Base-by-base conservation (phyloP, 352 stramenopile genomes). In the Phytophthora pistaciae region DNA sequence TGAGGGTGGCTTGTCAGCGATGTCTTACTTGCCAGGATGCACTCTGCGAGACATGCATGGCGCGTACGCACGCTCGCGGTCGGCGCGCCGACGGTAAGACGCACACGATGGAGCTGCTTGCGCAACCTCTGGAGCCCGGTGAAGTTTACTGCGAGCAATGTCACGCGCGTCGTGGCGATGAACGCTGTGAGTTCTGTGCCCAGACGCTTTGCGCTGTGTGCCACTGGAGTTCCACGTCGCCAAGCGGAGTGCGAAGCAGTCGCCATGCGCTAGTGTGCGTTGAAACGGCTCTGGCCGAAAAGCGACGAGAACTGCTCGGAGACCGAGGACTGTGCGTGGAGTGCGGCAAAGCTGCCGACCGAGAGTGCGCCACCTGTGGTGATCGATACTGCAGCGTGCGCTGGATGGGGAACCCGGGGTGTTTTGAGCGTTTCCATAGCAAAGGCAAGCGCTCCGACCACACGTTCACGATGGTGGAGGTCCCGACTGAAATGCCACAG, bases 401-500 rank as follows among this genome's bases (percentile, higher is more conserved):
- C 20, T 94, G 89, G 87, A 94, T 94, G 85, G 88, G 88, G 38
- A 92, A 96, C 68, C 68, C 87, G 6, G 88, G 87, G 13, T 96
- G 88, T 69, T 96, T 96, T 67, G 87, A 96, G 73, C 75, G 81
- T 27, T 96, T 94, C 69, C 88, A 96, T 60, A 74, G 60, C 38
- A 93, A 91, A 33, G 88, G 87, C 38, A 88, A 86, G 62, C 85
- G 88, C 36, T 78, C 78, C 3, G 77, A 90, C 60, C 88, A 94
- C 68, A 70, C 71, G n/a, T 90, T 70, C 23, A 65, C 59, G 29
- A 67, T 70, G 57, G 74, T 89, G 4, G 60, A 75, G 11, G 61
- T 79, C 21, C 73, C 68, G 0, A 61, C 40, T 10, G 62, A 84
- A 72, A 76, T 75, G 38, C 70, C 70, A 25, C 68, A 53, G 20